Evolutionary conservation across 116 monocot genomes (phyloP).

Genomic region (Cymodocea nodosa): DNA sequence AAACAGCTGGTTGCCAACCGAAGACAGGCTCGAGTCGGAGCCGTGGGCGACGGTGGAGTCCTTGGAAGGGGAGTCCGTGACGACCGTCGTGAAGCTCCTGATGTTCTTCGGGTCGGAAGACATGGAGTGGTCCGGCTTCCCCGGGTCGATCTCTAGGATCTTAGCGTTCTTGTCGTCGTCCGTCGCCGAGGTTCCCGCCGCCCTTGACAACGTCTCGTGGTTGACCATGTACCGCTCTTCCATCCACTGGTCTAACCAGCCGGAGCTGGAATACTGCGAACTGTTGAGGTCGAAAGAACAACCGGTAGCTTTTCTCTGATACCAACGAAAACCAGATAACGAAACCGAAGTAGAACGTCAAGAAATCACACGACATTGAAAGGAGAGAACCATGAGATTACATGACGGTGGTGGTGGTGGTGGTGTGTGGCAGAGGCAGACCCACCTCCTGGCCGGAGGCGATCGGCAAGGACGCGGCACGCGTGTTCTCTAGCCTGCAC

Average conservation of each 20-base stretch:
- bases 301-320: slow-evolving; percentile 3
- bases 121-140: slow-evolving; percentile 12
- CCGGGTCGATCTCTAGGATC: slow-evolving; percentile 7
- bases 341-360: neutral
- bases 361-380: neutral
- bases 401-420: neutral
- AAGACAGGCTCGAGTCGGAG: slow-evolving; percentile 47
- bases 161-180: slow-evolving; percentile 6
- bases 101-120: slow-evolving; percentile 32
- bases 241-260: slow-evolving; percentile 61
- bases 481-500: slow-evolving; percentile 70
- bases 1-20: slow-evolving; percentile 36
- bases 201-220: neutral
- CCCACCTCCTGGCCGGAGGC: neutral
- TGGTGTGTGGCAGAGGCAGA: neutral
- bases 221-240: slow-evolving; percentile 36
- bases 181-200: too few relatives aligned
- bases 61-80: slow-evolving; percentile 45
- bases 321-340: neutral
- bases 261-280: neutral
- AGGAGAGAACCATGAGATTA: neutral
- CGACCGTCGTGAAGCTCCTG: slow-evolving; percentile 26
- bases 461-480: slow-evolving; percentile 34
- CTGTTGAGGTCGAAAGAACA: too few relatives aligned
- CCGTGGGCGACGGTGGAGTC: slow-evolving; percentile 48